Evolutionary conservation across 768 basidiomycete genomes (phyloP), one percentile per base, ranked within the genome.

Genomic region (Termitomyces sp.): DNA sequence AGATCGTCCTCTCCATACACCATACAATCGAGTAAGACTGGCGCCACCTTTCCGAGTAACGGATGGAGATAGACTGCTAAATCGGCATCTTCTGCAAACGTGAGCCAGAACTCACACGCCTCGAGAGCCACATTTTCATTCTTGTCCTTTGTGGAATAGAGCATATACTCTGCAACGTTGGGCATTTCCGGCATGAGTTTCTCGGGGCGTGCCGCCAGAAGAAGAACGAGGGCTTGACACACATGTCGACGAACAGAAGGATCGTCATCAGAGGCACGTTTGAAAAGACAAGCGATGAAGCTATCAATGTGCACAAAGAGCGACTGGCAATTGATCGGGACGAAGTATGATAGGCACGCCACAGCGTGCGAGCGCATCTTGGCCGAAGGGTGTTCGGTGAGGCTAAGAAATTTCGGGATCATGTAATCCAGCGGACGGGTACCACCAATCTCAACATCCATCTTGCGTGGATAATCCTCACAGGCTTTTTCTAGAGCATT

Each of bases 31-130:
- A 99, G 79, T n/a, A 99, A 79, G 18, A 97, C 88, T 0, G 97
- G 97, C 2, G 91, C 93, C 43, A 99, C 93, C 66, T 92, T 91
- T n/a, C 80, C 86, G 9, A 99, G 80, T 60, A 95, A 82, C 2
- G 95, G 95, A 60, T 86, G 88, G 30, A 99, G 79, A 70, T 89
- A 91, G 2, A 86, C 83, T 10, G 87, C 86, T 26, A 98, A 80
- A 52, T 94, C 93, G 41, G 87, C 87, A 65, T 98, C 94, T 71
- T 99, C 97, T 16, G 97, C 95, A 69, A 99, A 98, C 1, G 95
- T 97, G 61, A 99, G 80, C 97, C 97, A 99, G 73, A 99, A 99
- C 79, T 99, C 97, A 81, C 95, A 97, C 26, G 97, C 97, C 76
- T 99, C 97, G 51, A 99, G 80, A 2, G 96, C 95, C 55, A 94